phyloP scores from a whole-genome alignment of 345 rosid genomes.

The Eucalyptus erythrocorys region DNA sequence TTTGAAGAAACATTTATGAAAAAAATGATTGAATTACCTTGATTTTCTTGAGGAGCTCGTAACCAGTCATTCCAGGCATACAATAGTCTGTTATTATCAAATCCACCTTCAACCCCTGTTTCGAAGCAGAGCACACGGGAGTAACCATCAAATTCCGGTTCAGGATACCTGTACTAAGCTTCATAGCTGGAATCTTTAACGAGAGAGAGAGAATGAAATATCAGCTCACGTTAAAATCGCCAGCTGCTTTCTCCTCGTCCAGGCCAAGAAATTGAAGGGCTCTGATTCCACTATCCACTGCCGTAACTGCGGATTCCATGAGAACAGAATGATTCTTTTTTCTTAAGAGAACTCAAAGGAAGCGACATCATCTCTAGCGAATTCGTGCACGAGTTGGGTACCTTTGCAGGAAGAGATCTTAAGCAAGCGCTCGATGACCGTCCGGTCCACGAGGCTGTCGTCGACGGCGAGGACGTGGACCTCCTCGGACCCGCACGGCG shows the following conservation, averaged over 20 bases:
- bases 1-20: not conserved
- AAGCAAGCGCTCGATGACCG: slow-evolving; percentile 78
- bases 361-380: not conserved
- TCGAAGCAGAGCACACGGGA: not conserved
- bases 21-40: slow-evolving; percentile 29
- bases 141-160: not conserved
- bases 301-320: slow-evolving; percentile 52
- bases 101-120: slow-evolving; percentile 74
- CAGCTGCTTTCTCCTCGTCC: slow-evolving; percentile 34
- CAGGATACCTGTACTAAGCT: not conserved
- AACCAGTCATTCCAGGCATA: slow-evolving; percentile 99
- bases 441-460: slow-evolving; percentile 80
- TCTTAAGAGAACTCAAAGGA: not conserved
- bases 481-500: slow-evolving; percentile 34
- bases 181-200: not conserved
- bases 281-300: slow-evolving; percentile 79
- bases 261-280: slow-evolving; percentile 83
- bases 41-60: slow-evolving; percentile 85
- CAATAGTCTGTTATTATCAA: slow-evolving; percentile 91
- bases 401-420: slow-evolving; percentile 79
- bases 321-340: not conserved
- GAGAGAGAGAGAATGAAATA: not conserved
- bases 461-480: slow-evolving; percentile 93
- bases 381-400: not conserved
- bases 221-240: not conserved